Conservation (phyloP, 176 grass and related monocot genomes). For the Carex cristatella region DNA sequence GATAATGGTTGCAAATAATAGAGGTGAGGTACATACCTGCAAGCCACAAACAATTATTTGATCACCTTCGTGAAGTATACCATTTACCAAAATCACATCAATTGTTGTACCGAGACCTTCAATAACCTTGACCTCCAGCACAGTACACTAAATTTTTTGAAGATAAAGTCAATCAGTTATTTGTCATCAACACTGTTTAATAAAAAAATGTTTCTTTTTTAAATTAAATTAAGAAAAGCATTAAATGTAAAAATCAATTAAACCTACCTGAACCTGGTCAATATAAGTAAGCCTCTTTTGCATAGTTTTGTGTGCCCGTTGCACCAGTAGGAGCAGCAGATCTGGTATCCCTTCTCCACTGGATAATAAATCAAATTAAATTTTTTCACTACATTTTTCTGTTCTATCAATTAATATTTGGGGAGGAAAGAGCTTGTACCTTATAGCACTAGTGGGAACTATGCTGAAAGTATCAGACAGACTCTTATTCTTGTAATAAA, state of each 20-base stretch:
- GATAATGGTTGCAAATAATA: conserved; percentile 10
- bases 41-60: conserved; percentile 92
- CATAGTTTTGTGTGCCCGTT: conserved; percentile 93
- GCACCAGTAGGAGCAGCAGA: conserved; percentile 80
- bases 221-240: background rate
- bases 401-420: background rate
- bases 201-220: background rate
- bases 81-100: conserved; percentile 88
- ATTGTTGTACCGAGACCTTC: conserved; percentile 94
- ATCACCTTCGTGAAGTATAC: conserved; percentile 82
- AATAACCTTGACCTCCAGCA: conserved; percentile 85
- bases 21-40: conserved; percentile 44
- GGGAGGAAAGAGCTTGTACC: conserved; percentile 31
- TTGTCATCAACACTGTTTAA: background rate
- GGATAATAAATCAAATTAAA: background rate
- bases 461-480: conserved; percentile 91
- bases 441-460: conserved; percentile 92
- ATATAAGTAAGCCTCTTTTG: conserved; percentile 88
- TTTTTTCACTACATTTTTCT: background rate
- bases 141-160: conserved; percentile 61
- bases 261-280: conserved; percentile 85
- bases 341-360: conserved; percentile 98
- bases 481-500: conserved; percentile 94
- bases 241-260: background rate
- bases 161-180: conserved; percentile 7